These are phyloP conservation scores for Debaryomyces udenii DNA, from an alignment of 1,139 yeast species.

Conservation along the genomic window DNA sequence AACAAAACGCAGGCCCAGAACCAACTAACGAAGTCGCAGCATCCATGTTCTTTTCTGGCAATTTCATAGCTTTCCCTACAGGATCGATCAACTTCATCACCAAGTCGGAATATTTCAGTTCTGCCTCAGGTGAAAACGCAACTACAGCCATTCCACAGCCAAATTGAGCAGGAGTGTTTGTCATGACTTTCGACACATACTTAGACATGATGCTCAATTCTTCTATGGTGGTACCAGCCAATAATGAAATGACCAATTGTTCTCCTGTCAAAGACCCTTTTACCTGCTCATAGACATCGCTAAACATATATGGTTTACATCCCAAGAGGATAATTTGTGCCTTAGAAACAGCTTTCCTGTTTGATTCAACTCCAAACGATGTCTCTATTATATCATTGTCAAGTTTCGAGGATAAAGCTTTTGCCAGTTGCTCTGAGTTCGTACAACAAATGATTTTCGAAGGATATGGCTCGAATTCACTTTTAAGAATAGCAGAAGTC, in stretches of 20 bases:
- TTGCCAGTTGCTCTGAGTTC: slow-evolving; percentile 55
- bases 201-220: slow-evolving; percentile 60
- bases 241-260: slow-evolving; percentile 75
- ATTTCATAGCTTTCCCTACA: slow-evolving; percentile 71
- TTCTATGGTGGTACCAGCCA: slow-evolving; percentile 89
- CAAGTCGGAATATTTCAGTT: slow-evolving; percentile 49
- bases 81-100: slow-evolving; percentile 63
- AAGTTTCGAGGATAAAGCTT: slow-evolving; percentile 43
- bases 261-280: slow-evolving; percentile 45
- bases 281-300: slow-evolving; percentile 55
- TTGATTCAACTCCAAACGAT: slow-evolving; percentile 52
- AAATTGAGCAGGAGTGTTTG: slow-evolving; percentile 92
- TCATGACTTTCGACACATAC: slow-evolving; percentile 88
- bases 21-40: slow-evolving; percentile 96
- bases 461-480: slow-evolving; percentile 63
- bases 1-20: slow-evolving; percentile 94
- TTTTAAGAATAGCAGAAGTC: slow-evolving; percentile 67
- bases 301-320: slow-evolving; percentile 82
- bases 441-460: slow-evolving; percentile 76
- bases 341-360: slow-evolving; percentile 57
- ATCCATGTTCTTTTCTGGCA: slow-evolving; percentile 91
- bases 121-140: slow-evolving; percentile 59
- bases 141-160: slow-evolving; percentile 95
- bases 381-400: slow-evolving; percentile 54
- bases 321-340: slow-evolving; percentile 80